A percentile compares a stretch with the other conserved stretches of the same genome.
phyloP scores from a whole-genome alignment of 306 rosid species.

The Corylus americana region DNA sequence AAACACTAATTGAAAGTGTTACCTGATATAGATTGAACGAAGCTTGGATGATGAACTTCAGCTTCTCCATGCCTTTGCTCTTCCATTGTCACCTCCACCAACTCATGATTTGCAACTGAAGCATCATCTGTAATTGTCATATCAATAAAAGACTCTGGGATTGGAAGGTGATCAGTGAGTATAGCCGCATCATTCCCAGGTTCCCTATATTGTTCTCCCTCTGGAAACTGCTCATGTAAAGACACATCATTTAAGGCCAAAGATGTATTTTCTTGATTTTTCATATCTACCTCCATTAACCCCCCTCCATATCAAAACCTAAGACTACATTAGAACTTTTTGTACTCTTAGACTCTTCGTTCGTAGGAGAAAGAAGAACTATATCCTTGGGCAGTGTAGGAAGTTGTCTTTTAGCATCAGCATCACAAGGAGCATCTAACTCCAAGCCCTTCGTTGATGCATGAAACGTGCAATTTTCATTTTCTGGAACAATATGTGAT shows the following conservation, averaged over 20 bases:
- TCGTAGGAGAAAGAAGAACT: slow-evolving; percentile 19
- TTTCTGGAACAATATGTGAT: slow-evolving; percentile 28
- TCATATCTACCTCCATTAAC: slow-evolving; percentile 32
- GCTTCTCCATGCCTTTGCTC: slow-evolving; percentile 39
- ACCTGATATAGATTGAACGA: slow-evolving; percentile 48
- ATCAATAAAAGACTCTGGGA: slow-evolving; percentile 26
- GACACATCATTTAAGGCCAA: slow-evolving; percentile 21
- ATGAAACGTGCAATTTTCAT: slow-evolving; percentile 19
- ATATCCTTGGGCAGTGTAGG: slow-evolving; percentile 21
- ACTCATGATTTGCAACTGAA: slow-evolving; percentile 21
- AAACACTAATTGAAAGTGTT: slow-evolving; percentile 4
- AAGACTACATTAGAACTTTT: slow-evolving; percentile 28
- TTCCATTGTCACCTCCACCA: slow-evolving; percentile 37
- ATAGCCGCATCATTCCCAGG: slow-evolving; percentile 29
- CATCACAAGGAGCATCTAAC: slow-evolving; percentile 22
- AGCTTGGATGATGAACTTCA: slow-evolving; percentile 21
- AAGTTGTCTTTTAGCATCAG: slow-evolving; percentile 33
- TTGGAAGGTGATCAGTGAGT: slow-evolving; percentile 34
- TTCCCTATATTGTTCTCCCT: slow-evolving; percentile 27
- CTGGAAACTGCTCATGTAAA: slow-evolving; percentile 26
- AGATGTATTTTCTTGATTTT: slow-evolving; percentile 26
- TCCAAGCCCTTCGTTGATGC: slow-evolving; percentile 16
- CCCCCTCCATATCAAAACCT: slow-evolving; percentile 26
- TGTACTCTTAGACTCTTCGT: slow-evolving; percentile 25
- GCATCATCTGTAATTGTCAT: slow-evolving; percentile 28